Evolutionary conservation across 2,329 filamentous ascomycete species (phyloP), one percentile per base, ranked within the genome.

Genomic region (Xylariaceae sp.): DNA sequence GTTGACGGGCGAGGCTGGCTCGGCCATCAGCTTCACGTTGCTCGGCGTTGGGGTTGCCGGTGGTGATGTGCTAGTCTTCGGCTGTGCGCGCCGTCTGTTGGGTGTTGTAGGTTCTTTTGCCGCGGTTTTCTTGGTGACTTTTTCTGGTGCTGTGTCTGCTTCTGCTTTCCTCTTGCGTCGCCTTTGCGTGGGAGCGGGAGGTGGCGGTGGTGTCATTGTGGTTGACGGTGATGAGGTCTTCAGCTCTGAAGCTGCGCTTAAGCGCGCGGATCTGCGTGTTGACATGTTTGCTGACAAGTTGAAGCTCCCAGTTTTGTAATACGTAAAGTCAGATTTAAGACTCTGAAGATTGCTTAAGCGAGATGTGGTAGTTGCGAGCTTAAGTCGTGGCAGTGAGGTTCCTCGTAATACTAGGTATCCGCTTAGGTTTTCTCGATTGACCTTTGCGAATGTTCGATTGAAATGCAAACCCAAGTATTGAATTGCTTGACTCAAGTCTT

Each of bases 11-110:
- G 58, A 42, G 40, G 59, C 61, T 7, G 70, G 61, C 36, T 73
- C 69, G 30, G 70, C 69, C 8, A 78, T 75, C 43, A 77, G 69
- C 23, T 68, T 70, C 10, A 72, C 73, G 36, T 72, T 74, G 55
- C 70, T 73, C n/a, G 78, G 76, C 1, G 78, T 80, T 0, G 79
- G 78, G 4, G 80, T 81, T 20, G 69, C 63, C 15, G 78, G 77
- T 11, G 72, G 72, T 9, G 57, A 67, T 6, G 60, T 51, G 70
- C 66, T 33, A 50, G 55, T 10, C 24, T 41, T 41, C 41, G 60
- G 64, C 29, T 43, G 61, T 15, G 57, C 23, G 2, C 65, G 67
- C 41, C 66, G 64, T 56, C 63, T 72, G 44, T 56, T 66, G 33
- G 68, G 67, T 41, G 68, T 67, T 32, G 65, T 55, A 7, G 70